Percentiles rank a stretch among this genome's conserved stretches.
Conservation (phyloP, 305 asterid genomes). For the Solanum hybrid region DNA sequence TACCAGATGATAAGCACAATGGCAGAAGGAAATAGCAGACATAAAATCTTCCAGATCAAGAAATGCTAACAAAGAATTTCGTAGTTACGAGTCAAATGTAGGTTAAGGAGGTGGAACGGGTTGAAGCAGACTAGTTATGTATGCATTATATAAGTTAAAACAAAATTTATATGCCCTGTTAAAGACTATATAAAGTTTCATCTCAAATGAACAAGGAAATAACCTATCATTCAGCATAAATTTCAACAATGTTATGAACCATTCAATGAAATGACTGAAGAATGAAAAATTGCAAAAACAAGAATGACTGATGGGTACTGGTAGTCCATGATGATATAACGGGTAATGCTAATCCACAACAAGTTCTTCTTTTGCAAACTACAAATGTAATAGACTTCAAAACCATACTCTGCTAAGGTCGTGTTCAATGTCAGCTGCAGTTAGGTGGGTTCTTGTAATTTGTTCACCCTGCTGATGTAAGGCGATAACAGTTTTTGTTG, state of each 20-base stretch:
- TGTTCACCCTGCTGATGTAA: constrained; percentile 97
- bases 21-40: neutral
- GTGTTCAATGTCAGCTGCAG: constrained; percentile 80
- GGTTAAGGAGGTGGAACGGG: neutral
- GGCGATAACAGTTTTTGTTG: constrained; percentile 66
- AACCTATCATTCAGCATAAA: neutral
- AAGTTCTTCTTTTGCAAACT: neutral
- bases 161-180: neutral
- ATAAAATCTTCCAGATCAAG: neutral
- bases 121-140: neutral
- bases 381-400: neutral
- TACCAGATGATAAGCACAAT: neutral
- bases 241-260: neutral
- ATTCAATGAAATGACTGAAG: neutral
- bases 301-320: neutral
- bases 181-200: neutral
- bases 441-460: constrained; percentile 60
- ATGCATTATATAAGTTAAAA: neutral
- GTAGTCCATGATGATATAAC: neutral
- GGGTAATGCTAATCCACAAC: neutral
- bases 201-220: neutral
- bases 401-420: constrained; percentile 88
- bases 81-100: neutral
- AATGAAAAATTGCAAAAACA: neutral
- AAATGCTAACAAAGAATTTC: neutral